Conservation (phyloP, 495 filamentous ascomycete species). For the Penicillium taxi region DNA sequence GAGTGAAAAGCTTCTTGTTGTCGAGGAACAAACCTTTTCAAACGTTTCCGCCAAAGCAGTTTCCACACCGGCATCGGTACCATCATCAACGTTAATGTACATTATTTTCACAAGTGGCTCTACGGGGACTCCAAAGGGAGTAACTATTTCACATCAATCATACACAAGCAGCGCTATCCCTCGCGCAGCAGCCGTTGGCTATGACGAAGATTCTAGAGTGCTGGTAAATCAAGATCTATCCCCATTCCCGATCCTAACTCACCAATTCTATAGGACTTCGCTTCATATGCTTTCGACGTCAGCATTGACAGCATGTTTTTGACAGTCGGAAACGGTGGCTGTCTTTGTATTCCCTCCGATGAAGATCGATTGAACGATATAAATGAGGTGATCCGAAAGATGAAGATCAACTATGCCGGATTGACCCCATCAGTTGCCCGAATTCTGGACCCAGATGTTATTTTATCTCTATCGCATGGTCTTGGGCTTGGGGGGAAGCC, state of each 20-base stretch:
- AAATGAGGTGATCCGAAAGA: conserved; percentile 35
- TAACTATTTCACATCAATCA: conserved; percentile 42
- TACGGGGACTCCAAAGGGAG: conserved; percentile 50
- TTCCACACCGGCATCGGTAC: conserved; percentile 17
- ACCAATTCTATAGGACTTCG: too few species aligned
- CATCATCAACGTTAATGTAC: conserved; percentile 28
- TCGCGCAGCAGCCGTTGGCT: conserved; percentile 29
- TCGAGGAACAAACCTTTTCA: conserved; percentile 17
- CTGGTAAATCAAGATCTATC: too few species aligned
- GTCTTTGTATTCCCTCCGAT: conserved; percentile 45
- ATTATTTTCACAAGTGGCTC: conserved; percentile 47
- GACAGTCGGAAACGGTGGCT: conserved; percentile 38
- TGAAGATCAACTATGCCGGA: conserved; percentile 38
- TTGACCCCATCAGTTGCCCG: conserved; percentile 47
- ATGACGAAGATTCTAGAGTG: conserved; percentile 28
- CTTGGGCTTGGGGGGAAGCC: conserved; percentile 46
- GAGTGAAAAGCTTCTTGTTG: conserved; percentile 18
- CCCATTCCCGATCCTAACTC: too few species aligned
- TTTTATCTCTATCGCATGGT: conserved; percentile 35
- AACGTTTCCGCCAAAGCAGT: conserved; percentile 2
- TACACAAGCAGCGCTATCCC: conserved; percentile 35
- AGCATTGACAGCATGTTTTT: conserved; percentile 40
- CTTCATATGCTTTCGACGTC: conserved; percentile 43
- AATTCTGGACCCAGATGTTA: conserved; percentile 32
- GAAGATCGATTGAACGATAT: conserved; percentile 44